Conservation (phyloP, 139 green algal species). For the Chlorella sp. region DNA sequence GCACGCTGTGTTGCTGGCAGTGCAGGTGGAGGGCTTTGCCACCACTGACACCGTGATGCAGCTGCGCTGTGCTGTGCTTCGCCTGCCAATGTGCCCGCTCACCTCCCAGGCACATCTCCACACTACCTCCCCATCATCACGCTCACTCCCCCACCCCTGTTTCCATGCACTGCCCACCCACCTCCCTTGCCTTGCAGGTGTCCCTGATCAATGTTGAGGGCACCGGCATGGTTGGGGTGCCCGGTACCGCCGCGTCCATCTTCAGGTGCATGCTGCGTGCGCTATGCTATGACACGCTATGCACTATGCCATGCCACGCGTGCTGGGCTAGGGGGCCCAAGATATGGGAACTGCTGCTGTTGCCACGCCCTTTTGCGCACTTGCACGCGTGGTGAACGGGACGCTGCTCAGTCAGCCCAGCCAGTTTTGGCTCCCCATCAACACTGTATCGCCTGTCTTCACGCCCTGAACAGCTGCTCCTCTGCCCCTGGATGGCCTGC, state of each 20-base stretch:
- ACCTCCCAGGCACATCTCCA: background rate
- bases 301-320: no score
- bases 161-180: background rate
- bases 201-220: constrained; percentile 96
- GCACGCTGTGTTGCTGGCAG: background rate
- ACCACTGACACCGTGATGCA: no score
- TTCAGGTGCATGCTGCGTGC: constrained; percentile 63
- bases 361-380: background rate
- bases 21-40: background rate
- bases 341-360: background rate
- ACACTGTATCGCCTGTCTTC: background rate
- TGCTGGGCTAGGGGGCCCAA: background rate
- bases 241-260: constrained; percentile 89
- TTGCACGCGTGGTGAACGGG: background rate
- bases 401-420: background rate
- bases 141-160: background rate
- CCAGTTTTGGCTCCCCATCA: no score
- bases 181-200: constrained; percentile 1
- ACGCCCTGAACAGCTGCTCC: background rate
- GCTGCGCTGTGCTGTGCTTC: no score
- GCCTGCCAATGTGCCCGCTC: background rate
- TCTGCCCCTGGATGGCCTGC: constrained; percentile 25
- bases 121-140: background rate
- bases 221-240: constrained; percentile 97
- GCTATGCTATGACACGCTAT: no score